phyloP scores from a whole-genome alignment of 345 rosid species.

The Bretschneidera sinensis region DNA sequence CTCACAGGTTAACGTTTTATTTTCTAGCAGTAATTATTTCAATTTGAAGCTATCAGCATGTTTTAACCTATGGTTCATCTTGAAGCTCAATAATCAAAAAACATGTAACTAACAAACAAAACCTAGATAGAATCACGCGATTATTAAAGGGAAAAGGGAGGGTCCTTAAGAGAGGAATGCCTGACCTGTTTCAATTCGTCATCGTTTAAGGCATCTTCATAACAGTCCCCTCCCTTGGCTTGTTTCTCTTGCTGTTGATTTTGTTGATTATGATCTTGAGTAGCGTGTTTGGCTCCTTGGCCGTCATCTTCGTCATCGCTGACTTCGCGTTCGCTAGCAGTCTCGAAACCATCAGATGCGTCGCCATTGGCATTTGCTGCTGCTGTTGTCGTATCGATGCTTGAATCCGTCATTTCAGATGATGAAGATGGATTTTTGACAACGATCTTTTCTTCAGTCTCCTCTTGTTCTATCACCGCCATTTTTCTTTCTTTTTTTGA shows the following conservation, averaged over 20 bases:
- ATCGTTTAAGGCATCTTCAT: slow-evolving; percentile 23
- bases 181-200: slow-evolving; percentile 38
- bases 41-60: neutral
- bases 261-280: neutral
- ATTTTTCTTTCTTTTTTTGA: slow-evolving; percentile 27
- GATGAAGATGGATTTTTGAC: slow-evolving; percentile 9
- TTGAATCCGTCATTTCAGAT: slow-evolving; percentile 5
- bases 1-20: too few relatives aligned
- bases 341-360: slow-evolving; percentile 81
- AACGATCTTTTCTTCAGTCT: slow-evolving; percentile 16
- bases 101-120: neutral
- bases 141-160: neutral
- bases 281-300: neutral
- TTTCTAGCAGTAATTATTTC: neutral
- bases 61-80: too few relatives aligned
- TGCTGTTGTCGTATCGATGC: slow-evolving; percentile 5
- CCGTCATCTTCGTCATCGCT: slow-evolving; percentile 38
- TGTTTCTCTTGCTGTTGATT: slow-evolving; percentile 5
- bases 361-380: slow-evolving; percentile 27
- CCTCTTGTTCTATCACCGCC: slow-evolving; percentile 44
- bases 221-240: slow-evolving; percentile 12
- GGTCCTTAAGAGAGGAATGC: neutral
- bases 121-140: neutral
- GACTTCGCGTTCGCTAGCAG: slow-evolving; percentile 78
- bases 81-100: too few relatives aligned